Conservation (phyloP, 805 yeast species). For the Brettanomyces nanus region DNA sequence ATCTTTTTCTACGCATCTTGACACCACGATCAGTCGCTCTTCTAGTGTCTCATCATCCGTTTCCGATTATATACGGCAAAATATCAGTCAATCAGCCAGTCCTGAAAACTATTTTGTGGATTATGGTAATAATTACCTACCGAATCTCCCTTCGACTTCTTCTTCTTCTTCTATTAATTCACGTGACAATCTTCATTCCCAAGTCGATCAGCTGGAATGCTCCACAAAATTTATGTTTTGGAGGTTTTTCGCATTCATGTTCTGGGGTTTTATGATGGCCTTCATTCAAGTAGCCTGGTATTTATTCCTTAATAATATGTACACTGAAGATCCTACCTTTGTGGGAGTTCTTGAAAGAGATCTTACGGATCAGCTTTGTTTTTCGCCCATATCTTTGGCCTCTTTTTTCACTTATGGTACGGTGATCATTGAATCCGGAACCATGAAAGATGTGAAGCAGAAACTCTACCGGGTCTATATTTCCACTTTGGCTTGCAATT, state of each 20-base stretch:
- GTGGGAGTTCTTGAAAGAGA: slow-evolving; percentile 83
- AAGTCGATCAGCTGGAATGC: background rate
- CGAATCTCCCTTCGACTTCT: too few relatives aligned
- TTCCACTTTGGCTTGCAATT: slow-evolving; percentile 58
- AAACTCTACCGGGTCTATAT: slow-evolving; percentile 64
- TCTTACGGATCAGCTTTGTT: slow-evolving; percentile 80
- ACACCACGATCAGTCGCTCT: background rate
- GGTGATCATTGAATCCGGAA: slow-evolving; percentile 68
- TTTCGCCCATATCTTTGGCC: slow-evolving; percentile 78
- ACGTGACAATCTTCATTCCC: background rate
- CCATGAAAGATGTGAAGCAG: slow-evolving; percentile 48
- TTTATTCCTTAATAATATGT: slow-evolving; percentile 65
- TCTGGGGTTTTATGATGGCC: slow-evolving; percentile 83
- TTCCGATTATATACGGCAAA: slow-evolving; percentile 13
- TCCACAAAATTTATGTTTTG: slow-evolving; percentile 44
- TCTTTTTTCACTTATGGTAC: slow-evolving; percentile 82
- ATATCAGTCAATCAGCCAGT: slow-evolving; percentile 8
- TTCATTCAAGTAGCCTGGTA: slow-evolving; percentile 89
- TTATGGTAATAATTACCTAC: slow-evolving; percentile 29
- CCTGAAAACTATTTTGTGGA: slow-evolving; percentile 25
- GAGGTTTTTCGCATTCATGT: slow-evolving; percentile 69
- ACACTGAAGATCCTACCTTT: slow-evolving; percentile 73
- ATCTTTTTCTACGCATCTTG: background rate
- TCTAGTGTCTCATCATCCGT: slow-evolving; percentile 12
- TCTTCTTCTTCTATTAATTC: too few relatives aligned